A percentile compares a stretch with the other conserved stretches of the same genome.
phyloP scores from a whole-genome alignment of 2,329 filamentous ascomycete species.

The Tolypocladium tundrense region DNA sequence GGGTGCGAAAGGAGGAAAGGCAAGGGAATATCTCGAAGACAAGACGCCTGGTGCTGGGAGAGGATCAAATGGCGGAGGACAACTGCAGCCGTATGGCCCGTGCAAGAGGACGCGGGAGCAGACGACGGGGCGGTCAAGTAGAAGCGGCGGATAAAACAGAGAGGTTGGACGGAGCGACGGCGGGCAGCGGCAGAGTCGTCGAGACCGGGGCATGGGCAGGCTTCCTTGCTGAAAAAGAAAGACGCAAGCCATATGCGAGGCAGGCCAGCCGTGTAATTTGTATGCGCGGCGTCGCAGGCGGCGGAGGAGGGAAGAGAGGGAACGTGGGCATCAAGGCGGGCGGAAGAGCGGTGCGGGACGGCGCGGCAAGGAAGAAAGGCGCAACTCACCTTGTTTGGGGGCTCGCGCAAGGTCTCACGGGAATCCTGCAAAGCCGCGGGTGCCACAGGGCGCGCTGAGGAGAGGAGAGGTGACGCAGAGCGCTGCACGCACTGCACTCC shows the following conservation, averaged over 20 bases:
- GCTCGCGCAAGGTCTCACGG: background rate
- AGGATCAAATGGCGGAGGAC: background rate
- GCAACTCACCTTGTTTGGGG: background rate
- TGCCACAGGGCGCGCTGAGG: background rate
- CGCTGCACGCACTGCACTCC: background rate
- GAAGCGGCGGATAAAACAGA: background rate
- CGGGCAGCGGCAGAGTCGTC: background rate
- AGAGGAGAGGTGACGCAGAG: background rate
- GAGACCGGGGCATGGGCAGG: background rate
- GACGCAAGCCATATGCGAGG: background rate
- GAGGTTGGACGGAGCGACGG: background rate
- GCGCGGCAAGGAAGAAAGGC: background rate
- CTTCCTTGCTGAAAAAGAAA: background rate
- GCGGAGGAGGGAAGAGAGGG: background rate
- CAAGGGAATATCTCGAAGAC: background rate
- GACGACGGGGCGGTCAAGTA: background rate
- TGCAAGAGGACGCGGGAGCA: background rate
- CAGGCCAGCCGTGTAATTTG: background rate
- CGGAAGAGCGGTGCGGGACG: background rate
- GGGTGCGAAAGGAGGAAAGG: background rate
- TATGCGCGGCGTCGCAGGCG: background rate
- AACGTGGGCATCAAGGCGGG: background rate
- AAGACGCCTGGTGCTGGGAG: background rate
- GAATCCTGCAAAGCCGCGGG: background rate
- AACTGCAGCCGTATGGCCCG: background rate